phyloP scores from a whole-genome alignment of 1,139 yeast species.

The Debaryomyces sp. region DNA sequence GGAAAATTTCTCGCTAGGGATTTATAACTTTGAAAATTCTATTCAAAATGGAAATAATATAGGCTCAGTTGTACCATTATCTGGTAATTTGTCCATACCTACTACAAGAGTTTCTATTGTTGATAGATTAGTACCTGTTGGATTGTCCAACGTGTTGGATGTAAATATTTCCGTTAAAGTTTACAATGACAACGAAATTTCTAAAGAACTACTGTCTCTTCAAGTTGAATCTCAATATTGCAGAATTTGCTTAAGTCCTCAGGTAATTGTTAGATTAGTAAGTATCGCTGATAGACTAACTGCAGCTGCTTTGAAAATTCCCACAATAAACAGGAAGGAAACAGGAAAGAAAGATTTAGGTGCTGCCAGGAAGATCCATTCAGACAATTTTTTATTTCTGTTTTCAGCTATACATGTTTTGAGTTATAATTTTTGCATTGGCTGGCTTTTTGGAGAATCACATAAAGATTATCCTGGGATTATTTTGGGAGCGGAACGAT shows the following conservation, averaged over 20 bases:
- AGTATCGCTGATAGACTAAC: slow-evolving; percentile 20
- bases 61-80: slow-evolving; percentile 24
- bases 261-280: slow-evolving; percentile 45
- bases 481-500: slow-evolving; percentile 73
- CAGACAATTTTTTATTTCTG: not conserved
- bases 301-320: not conserved
- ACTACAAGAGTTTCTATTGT: slow-evolving; percentile 41
- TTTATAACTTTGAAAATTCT: slow-evolving; percentile 25
- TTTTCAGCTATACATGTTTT: slow-evolving; percentile 58
- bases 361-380: not conserved
- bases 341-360: not conserved
- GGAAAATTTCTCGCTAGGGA: slow-evolving; percentile 26
- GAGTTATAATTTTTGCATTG: slow-evolving; percentile 69
- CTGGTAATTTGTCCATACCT: slow-evolving; percentile 46
- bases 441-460: slow-evolving; percentile 63
- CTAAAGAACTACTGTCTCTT: slow-evolving; percentile 39
- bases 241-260: slow-evolving; percentile 59
- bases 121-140: slow-evolving; percentile 39
- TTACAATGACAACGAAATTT: slow-evolving; percentile 29
- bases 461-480: slow-evolving; percentile 63
- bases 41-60: slow-evolving; percentile 8
- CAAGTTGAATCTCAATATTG: slow-evolving; percentile 63
- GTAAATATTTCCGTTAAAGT: slow-evolving; percentile 41
- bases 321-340: not conserved
- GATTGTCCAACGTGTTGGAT: slow-evolving; percentile 51